Base-by-base conservation (phyloP, 2,329 filamentous ascomycete species). In the Alternaria triticina region DNA sequence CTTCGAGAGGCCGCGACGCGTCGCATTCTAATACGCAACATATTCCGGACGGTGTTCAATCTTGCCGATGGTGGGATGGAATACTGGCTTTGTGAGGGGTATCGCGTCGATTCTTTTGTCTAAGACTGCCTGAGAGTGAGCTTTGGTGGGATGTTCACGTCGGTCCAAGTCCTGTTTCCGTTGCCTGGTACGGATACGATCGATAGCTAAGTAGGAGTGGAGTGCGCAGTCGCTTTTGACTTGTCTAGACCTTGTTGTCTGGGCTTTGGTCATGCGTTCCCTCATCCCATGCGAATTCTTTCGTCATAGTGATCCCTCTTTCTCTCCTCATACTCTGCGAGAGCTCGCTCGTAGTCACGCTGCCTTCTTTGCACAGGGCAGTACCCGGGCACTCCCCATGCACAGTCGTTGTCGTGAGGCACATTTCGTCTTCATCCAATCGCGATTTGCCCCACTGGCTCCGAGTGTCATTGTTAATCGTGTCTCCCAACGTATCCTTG, bases 381-480 rank as follows among this genome's bases (percentile, higher is more conserved):
- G 30, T 51, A 33, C 36, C 36, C 36, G 49, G 49, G 33, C 49
- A 51, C 13, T 44, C 59, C 2, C 62, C 57, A 56, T 61, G 64
- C 40, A 64, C 57, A 17, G 55, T 68, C 9, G 67, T 70, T 11
- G 67, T 71, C 7, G 70, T 72, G 5, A 67, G 45, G 43, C 68
- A 70, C 55, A 70, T 67, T n/a, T 71, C 70, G 52, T 72, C 69
- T 3, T 71, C 69, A 46, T 72, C 71, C 6, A 68, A 65, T 20
- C 70, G 63, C 65, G 62, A 70, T 27, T 36, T 56, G 12, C 60
- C 57, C 27, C 65, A 66, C 4, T 22, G 64, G 51, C 36, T 70
- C 67, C 36, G 36, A 40, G 36, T 40, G n/a, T 17, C 36, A 17
- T 40, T 40, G 4, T 46, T 30, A 7, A 67, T 51, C 6, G 67